Evolutionary conservation across 768 basidiomycete genomes (phyloP).

Genomic region (Pleurotus sapidus): DNA sequence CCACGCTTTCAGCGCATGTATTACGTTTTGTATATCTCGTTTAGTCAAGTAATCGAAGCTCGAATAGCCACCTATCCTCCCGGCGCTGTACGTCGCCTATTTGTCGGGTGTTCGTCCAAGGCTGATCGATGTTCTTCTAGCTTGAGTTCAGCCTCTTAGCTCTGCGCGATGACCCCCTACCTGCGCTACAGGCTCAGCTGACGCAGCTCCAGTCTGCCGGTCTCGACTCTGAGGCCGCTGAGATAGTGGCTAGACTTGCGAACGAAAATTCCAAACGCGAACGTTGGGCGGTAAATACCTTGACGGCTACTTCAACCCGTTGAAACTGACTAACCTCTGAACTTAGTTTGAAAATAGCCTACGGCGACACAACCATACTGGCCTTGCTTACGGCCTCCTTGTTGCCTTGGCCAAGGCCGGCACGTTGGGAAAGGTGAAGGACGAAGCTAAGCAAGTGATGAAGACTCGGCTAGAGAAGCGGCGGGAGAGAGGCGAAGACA

Average conservation of each 20-base stretch:
- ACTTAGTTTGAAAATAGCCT: slow-evolving; percentile 83
- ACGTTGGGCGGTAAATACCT: slow-evolving; percentile 72
- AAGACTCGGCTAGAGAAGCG: slow-evolving; percentile 41
- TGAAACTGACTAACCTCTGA: not conserved
- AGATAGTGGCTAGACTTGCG: slow-evolving; percentile 52
- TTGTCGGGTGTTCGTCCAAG: slow-evolving; percentile 9
- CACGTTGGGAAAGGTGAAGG: slow-evolving; percentile 50
- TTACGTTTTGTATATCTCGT: slow-evolving; percentile 15
- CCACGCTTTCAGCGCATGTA: slow-evolving; percentile 7
- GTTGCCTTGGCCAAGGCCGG: slow-evolving; percentile 71
- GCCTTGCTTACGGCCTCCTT: slow-evolving; percentile 74
- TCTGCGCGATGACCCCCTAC: slow-evolving; percentile 79
- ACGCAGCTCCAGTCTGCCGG: slow-evolving; percentile 41
- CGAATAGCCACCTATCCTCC: slow-evolving; percentile 90
- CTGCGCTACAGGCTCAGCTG: slow-evolving; percentile 59
- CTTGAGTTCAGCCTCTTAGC: slow-evolving; percentile 92
- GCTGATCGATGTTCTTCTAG: slow-evolving; percentile 32
- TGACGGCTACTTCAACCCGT: slow-evolving; percentile 8
- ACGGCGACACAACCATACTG: slow-evolving; percentile 84
- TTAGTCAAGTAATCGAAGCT: slow-evolving; percentile 78
- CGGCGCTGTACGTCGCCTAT: slow-evolving; percentile 64
- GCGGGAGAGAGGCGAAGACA: slow-evolving; percentile 41
- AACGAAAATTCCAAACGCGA: slow-evolving; percentile 75
- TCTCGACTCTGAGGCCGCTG: slow-evolving; percentile 40
- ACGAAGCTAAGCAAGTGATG: slow-evolving; percentile 42